Evolutionary conservation across 2,329 filamentous ascomycete species (phyloP).

Genomic region (Talaromyces pinophilus): DNA sequence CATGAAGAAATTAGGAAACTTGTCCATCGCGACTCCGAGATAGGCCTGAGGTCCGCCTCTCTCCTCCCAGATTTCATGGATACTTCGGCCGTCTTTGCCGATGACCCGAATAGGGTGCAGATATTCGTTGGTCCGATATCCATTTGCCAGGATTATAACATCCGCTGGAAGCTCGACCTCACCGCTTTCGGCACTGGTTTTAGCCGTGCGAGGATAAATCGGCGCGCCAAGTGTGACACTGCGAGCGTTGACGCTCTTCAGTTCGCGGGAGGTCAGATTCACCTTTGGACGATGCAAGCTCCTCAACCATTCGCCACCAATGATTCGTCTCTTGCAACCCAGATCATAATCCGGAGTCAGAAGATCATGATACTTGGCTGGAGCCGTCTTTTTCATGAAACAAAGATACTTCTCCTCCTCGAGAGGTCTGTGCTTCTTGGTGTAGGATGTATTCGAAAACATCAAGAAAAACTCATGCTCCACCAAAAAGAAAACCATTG

Average conservation of each 20-base stretch:
- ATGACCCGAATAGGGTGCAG: conserved; percentile 56
- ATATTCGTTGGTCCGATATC: conserved; percentile 59
- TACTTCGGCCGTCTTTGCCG: conserved; percentile 53
- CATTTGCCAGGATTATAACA: conserved; percentile 63
- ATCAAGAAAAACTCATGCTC: conserved; percentile 45
- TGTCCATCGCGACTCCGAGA: conserved; percentile 58
- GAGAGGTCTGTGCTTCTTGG: conserved; percentile 40
- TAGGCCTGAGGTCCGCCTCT: conserved; percentile 65
- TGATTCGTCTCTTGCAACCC: conserved; percentile 66
- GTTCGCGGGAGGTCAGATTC: conserved; percentile 54
- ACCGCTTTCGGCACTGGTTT: conserved; percentile 29
- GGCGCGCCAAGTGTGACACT: conserved; percentile 56
- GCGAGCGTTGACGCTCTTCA: conserved; percentile 51
- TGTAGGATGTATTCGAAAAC: conserved; percentile 45
- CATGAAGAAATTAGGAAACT: conserved; percentile 67
- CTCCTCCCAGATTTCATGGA: conserved; percentile 59
- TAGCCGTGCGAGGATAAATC: conserved; percentile 45
- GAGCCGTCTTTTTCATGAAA: conserved; percentile 54
- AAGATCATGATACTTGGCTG: conserved; percentile 62
- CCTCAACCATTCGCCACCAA: conserved; percentile 58
- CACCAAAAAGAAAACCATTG: conserved; percentile 46
- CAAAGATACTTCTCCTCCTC: conserved; percentile 48
- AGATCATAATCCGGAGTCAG: conserved; percentile 63
- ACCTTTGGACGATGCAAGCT: conserved; percentile 57
- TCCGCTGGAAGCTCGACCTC: conserved; percentile 56